Conservation (phyloP, 352 stramenopile genomes). For the Pythium aquatile region DNA sequence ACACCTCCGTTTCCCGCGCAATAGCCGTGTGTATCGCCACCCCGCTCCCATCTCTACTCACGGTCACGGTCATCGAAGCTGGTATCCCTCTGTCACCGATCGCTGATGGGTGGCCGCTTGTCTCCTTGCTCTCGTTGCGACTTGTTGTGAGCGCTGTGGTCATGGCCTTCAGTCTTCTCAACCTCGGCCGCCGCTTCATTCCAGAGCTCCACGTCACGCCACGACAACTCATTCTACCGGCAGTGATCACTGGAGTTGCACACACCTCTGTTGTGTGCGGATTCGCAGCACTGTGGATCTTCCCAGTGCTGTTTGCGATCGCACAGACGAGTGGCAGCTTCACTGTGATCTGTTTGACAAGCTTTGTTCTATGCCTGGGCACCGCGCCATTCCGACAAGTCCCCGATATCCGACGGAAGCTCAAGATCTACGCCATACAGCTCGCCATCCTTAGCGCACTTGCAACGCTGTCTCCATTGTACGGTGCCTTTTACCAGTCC, state of each 20-base stretch:
- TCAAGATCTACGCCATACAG: not conserved
- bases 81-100: not conserved
- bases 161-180: not conserved
- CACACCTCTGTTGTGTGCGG: not conserved
- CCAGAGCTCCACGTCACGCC: constrained; percentile 2
- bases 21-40: not conserved
- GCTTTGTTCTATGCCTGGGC: not conserved
- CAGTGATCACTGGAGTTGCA: not conserved
- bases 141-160: constrained; percentile 7
- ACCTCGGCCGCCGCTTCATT: not conserved
- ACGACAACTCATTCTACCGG: not conserved
- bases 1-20: not conserved
- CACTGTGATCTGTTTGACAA: not conserved
- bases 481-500: not conserved
- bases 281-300: not conserved
- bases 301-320: not conserved
- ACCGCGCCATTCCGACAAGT: not conserved
- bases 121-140: not conserved
- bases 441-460: not conserved
- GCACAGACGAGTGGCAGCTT: not conserved
- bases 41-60: not conserved
- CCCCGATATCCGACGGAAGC: not conserved
- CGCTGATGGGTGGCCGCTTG: not conserved
- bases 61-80: not conserved
- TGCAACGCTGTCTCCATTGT: not conserved